Conservation (phyloP, 768 basidiomycete genomes). For the Leccinum olivaceopallidum region DNA sequence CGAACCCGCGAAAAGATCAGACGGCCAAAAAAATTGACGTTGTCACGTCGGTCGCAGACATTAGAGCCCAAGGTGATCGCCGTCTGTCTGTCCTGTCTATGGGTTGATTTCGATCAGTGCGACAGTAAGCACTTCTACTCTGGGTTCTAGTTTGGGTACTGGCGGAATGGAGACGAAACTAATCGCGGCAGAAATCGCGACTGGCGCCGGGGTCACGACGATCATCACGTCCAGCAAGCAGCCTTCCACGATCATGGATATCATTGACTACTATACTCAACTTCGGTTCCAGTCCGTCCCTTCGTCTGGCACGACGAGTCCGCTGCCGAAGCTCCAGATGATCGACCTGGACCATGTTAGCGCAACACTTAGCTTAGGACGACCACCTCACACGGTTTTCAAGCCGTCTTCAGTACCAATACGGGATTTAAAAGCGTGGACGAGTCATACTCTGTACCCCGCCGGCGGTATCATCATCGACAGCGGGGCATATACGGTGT, state of each 20-base stretch:
- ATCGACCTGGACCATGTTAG: slow-evolving; percentile 28
- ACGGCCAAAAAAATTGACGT: slow-evolving; percentile 76
- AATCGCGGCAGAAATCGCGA: slow-evolving; percentile 97
- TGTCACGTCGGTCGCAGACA: slow-evolving; percentile 79
- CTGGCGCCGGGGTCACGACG: slow-evolving; percentile 91
- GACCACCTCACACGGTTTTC: slow-evolving; percentile 91
- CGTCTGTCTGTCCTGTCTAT: background rate
- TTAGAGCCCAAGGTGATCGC: slow-evolving; percentile 73
- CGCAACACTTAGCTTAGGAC: slow-evolving; percentile 25
- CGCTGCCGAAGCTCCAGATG: slow-evolving; percentile 23
- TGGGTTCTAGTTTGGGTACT: slow-evolving; percentile 92
- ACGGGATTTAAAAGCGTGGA: slow-evolving; percentile 93
- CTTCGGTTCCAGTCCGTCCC: slow-evolving; percentile 39
- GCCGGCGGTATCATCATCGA: slow-evolving; percentile 90
- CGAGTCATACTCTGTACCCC: slow-evolving; percentile 90
- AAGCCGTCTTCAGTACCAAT: slow-evolving; percentile 68
- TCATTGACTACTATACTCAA: slow-evolving; percentile 75
- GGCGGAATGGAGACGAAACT: slow-evolving; percentile 99
- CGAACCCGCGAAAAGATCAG: slow-evolving; percentile 92
- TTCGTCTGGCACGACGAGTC: slow-evolving; percentile 33
- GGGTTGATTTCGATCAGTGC: background rate
- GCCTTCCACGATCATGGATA: slow-evolving; percentile 71
- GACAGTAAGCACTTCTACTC: slow-evolving; percentile 86
- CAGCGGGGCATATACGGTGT: slow-evolving; percentile 82
- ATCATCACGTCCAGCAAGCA: slow-evolving; percentile 84